Percentiles rank a stretch among this genome's conserved stretches.
Conservation (phyloP, 2,329 filamentous ascomycete genomes). For the Ceratocystis cubensis region DNA sequence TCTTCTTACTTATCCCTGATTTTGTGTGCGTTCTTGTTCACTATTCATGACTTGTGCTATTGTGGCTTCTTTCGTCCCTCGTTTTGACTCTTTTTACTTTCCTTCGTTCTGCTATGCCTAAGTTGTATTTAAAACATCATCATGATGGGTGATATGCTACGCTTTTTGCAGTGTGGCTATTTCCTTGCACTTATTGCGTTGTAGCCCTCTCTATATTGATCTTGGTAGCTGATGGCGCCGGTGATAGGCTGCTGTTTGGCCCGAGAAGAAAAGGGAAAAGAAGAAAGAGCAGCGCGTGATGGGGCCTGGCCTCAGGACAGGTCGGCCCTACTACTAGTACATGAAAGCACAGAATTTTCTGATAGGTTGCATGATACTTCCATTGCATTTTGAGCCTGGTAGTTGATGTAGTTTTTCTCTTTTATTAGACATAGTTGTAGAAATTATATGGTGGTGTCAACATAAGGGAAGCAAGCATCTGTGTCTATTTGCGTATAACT, state of each 20-base stretch:
- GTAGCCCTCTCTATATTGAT: not conserved
- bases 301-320: not conserved
- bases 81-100: no score
- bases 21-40: not conserved
- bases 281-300: not conserved
- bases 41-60: not conserved
- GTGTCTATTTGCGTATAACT: not conserved
- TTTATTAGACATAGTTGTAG: no score
- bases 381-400: not conserved
- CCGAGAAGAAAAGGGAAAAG: not conserved
- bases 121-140: no score
- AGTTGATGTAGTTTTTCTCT: no score
- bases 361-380: not conserved
- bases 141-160: no score
- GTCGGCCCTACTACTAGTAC: not conserved
- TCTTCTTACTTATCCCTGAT: not conserved
- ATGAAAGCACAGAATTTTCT: not conserved
- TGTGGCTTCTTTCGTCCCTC: not conserved
- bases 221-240: not conserved
- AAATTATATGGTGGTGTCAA: no score
- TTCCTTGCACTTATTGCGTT: not conserved
- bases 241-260: constrained; percentile 4
- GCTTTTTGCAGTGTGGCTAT: no score
- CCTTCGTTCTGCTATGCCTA: no score
- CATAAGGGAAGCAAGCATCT: not conserved